These are phyloP conservation scores for Penicillium rolfsii DNA, from an alignment of 2,329 filamentous ascomycete species.

Conservation along the genomic window DNA sequence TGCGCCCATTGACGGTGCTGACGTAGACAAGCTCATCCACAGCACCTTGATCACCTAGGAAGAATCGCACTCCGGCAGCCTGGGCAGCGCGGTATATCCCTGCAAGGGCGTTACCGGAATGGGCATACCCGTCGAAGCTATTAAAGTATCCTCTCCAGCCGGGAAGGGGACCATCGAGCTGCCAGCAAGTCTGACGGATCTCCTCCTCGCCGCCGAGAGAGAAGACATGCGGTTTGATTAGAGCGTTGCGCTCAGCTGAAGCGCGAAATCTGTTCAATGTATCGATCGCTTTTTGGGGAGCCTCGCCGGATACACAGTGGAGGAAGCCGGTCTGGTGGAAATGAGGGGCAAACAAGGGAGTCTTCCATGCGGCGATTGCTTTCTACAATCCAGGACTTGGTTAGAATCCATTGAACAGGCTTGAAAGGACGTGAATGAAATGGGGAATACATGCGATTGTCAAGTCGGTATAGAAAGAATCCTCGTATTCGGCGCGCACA, in stretches of 20 bases:
- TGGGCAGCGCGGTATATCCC: conserved; percentile 52
- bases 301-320: conserved; percentile 54
- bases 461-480: conserved; percentile 59
- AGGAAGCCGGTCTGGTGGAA: conserved; percentile 58
- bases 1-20: conserved; percentile 19
- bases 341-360: conserved; percentile 58
- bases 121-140: conserved; percentile 60
- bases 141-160: conserved; percentile 65
- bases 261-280: conserved; percentile 51
- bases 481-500: conserved; percentile 62
- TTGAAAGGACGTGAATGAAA: not conserved
- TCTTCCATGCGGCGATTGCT: conserved; percentile 59
- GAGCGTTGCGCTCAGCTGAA: conserved; percentile 39
- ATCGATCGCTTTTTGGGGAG: conserved; percentile 53
- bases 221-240: conserved; percentile 47
- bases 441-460: conserved; percentile 49
- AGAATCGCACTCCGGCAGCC: conserved; percentile 48
- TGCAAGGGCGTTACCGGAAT: conserved; percentile 56
- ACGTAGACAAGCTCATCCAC: conserved; percentile 47
- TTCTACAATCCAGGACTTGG: conserved; percentile 36
- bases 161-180: conserved; percentile 53
- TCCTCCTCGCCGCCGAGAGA: conserved; percentile 44
- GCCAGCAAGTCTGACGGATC: conserved; percentile 52
- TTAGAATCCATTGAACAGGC: not conserved
- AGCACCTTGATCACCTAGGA: conserved; percentile 47